Evolutionary conservation across 225 moss, liverwort and hornwort species (phyloP).

Genomic region (Physcomitrellopsis africana): DNA sequence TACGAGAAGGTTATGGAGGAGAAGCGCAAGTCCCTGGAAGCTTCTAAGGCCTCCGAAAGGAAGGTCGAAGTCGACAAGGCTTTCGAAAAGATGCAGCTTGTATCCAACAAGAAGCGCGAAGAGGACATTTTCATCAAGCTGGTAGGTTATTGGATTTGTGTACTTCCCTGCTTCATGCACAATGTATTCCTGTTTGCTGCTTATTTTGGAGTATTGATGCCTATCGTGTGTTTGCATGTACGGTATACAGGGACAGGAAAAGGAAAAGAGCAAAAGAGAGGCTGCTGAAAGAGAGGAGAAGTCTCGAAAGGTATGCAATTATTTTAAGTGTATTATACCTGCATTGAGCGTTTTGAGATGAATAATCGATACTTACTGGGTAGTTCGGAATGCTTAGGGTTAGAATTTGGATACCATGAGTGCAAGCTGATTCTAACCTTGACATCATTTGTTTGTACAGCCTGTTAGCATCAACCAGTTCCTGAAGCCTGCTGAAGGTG

Average conservation of each 20-base stretch:
- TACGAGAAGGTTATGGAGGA: constrained; percentile 77
- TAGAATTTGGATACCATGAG: background rate
- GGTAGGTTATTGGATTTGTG: constrained; percentile 25
- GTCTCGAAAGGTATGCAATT: constrained; percentile 48
- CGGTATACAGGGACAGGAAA: constrained; percentile 58
- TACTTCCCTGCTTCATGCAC: background rate
- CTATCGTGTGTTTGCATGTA: background rate
- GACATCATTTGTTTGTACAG: constrained; percentile 27
- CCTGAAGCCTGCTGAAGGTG: constrained; percentile 85
- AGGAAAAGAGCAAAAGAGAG: constrained; percentile 75
- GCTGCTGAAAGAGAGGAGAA: constrained; percentile 73
- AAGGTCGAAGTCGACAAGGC: constrained; percentile 74
- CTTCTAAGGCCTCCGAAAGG: constrained; percentile 59
- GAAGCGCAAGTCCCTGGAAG: constrained; percentile 60
- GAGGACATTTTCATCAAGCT: constrained; percentile 74
- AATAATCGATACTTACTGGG: no score
- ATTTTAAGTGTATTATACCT: no score
- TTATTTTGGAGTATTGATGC: background rate
- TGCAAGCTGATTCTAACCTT: constrained; percentile 19
- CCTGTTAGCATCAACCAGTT: constrained; percentile 94
- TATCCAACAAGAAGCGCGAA: constrained; percentile 65
- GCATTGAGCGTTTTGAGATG: background rate
- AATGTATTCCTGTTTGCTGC: background rate
- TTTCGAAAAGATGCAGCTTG: constrained; percentile 69
- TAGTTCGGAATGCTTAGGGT: background rate